These are phyloP conservation scores for Ascocoryne sarcoides DNA, from an alignment of 2,329 filamentous ascomycete genomes.

Conservation along the genomic window DNA sequence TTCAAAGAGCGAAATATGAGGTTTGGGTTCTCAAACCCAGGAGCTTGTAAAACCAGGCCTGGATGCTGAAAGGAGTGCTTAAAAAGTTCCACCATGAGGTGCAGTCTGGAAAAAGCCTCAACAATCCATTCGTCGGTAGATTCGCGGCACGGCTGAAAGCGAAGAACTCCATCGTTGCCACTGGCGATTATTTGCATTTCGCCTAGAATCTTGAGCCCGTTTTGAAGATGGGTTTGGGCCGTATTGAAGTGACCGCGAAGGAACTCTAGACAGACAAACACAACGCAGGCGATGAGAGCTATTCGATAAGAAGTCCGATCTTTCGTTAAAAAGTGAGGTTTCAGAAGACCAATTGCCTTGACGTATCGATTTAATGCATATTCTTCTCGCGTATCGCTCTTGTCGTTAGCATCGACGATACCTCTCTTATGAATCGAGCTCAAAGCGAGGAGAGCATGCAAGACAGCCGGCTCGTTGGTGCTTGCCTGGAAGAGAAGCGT, in stretches of 20 bases:
- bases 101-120: constrained; percentile 31
- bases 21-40: constrained; percentile 6
- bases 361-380: constrained; percentile 41
- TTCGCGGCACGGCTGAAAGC: constrained; percentile 15
- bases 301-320: constrained; percentile 11
- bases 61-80: constrained; percentile 14
- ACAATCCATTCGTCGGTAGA: constrained; percentile 35
- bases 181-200: constrained; percentile 4
- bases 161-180: constrained; percentile 1
- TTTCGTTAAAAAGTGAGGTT: constrained; percentile 29
- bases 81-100: constrained; percentile 27
- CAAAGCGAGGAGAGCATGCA: constrained; percentile 33
- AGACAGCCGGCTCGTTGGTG: constrained; percentile 27
- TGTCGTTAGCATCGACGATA: constrained; percentile 6
- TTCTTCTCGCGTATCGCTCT: constrained; percentile 6
- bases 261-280: constrained; percentile 19
- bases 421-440: constrained; percentile 33
- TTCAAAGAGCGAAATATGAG: constrained; percentile 17
- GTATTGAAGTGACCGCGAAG: constrained; percentile 14
- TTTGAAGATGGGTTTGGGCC: constrained; percentile 17
- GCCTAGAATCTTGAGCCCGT: constrained; percentile 15
- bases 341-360: constrained; percentile 38
- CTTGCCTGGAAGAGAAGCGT: constrained; percentile 31
- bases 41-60: constrained; percentile 10
- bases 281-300: constrained; percentile 17